Evolutionary conservation across 768 basidiomycete genomes (phyloP), one percentile per base, ranked within the genome.

Genomic region (Phylloporus sp.): DNA sequence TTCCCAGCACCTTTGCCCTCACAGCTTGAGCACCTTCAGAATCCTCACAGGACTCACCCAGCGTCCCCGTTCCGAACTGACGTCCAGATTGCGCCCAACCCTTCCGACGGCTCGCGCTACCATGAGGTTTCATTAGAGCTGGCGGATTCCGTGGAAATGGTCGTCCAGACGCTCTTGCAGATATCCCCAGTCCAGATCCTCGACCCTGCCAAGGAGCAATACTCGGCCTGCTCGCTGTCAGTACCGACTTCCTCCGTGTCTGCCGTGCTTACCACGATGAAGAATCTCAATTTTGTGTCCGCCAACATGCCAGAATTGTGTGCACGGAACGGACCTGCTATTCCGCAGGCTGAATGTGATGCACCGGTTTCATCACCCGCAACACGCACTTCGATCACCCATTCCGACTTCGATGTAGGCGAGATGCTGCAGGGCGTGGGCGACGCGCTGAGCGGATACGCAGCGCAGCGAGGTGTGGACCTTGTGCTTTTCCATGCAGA

Each of bases 191-290:
- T 86, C 0, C 94, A 97, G 65, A 71, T 96, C 17, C 76, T 96
- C 37, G 92, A 96, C 62, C 81, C 88, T n/a, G 84, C 86, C 3
- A 94, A 89, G 65, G 93, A 97, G 60, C 92, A 93, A 62, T 87
- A 92, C 60, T 86, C 92, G 2, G 86, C 90, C 21, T 95, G 90
- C 64, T 79, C 91, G 2, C 67, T 97, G 21, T 83, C 89, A 29
- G 79, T 96, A 35, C 94, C 93, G 9, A 88, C 88, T 0, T 79
- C 91, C 6, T 90, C 86, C 54, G 77, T 97, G 67, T 87, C 89
- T 15, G 89, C 90, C 31, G 75, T 97, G 64, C 80, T 96, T 63
- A 90, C 89, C 15, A 79, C 85, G 31, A 90, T 96, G 89, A 91
- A 92, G 69, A 88, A 86, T 54, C 78, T 97, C 54, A 95, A 95